phyloP scores from a whole-genome alignment of 2,329 filamentous ascomycete genomes.

The Talaromyces albobiverticillius region DNA sequence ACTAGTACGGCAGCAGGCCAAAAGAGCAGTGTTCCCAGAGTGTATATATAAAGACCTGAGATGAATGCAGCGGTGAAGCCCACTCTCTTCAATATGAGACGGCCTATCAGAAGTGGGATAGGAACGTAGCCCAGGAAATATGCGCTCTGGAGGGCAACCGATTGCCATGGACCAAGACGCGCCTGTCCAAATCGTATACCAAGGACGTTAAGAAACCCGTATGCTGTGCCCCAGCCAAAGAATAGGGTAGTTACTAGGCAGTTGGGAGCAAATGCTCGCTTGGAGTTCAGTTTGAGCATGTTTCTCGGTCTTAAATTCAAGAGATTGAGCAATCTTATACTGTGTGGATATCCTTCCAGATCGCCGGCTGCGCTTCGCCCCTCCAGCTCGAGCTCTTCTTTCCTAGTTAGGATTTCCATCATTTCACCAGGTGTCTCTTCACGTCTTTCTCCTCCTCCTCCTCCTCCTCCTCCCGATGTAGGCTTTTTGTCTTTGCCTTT shows the following conservation, averaged over 20 bases:
- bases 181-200: background rate
- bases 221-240: conserved; percentile 7
- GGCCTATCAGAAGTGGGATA: conserved; percentile 2
- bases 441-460: too few species aligned
- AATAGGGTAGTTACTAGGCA: background rate
- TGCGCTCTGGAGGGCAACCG: background rate
- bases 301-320: conserved; percentile 7
- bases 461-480: background rate
- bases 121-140: conserved; percentile 1
- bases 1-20: background rate
- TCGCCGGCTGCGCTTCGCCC: background rate
- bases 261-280: background rate
- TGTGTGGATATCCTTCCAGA: background rate
- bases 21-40: conserved; percentile 1
- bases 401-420: background rate
- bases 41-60: conserved; percentile 8
- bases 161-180: background rate
- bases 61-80: conserved; percentile 6
- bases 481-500: background rate
- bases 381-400: background rate
- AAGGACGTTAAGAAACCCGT: background rate
- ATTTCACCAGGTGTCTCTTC: background rate
- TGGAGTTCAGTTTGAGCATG: conserved; percentile 6
- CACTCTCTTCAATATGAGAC: conserved; percentile 2
- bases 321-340: background rate